Evolutionary conservation across 345 rosid species (phyloP), one percentile per base, ranked within the genome.

Genomic region (Populus davidiana): DNA sequence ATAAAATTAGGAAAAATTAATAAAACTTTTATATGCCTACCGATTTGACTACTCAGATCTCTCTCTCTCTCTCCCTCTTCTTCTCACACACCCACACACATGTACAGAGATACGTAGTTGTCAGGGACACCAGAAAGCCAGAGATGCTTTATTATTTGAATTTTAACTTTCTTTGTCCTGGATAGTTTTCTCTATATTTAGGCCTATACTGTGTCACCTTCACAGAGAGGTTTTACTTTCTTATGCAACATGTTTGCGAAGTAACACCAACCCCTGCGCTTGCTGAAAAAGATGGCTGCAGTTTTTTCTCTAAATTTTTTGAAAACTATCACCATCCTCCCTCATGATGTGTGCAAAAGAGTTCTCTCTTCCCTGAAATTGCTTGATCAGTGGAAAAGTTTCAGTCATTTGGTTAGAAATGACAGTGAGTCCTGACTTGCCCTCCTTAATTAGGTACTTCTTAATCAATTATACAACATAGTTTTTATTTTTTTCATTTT

Each of bases 81-180:
- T 17, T 36, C 36, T 29, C 63, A 1, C 49, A 12, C 49, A 44
- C 35, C 2, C 33, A 36, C 47, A 44, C 18, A 7, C 50, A 70
- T 27, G 64, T 65, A 78, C 84, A 84, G 83, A 73, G 85, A 84
- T 76, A 79, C 85, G 82, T 82, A 84, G 85, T 76, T 81, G 87
- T 86, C 89, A 88, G 89, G 59, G 82, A 74, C 52, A 72, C 70
- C 89, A 85, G 86, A 67, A 56, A 72, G 85, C 75, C 88, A 86
- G 80, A 86, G 81, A 85, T 78, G 81, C 83, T 84, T 84, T 78
- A 62, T 62, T 47, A 79, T 31, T 78, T 61, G 20, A 72, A 69
- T 71, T 75, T 52, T 10, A 41, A 70, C 75, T 71, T 70, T 13
- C n/a, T 76, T 80, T 80, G 85, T 79, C 82, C 79, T 67, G 74